Evolutionary conservation across 73 alveolate genomes (phyloP), one percentile per base, ranked within the genome.

Genomic region (Paramecium biaurelia): DNA sequence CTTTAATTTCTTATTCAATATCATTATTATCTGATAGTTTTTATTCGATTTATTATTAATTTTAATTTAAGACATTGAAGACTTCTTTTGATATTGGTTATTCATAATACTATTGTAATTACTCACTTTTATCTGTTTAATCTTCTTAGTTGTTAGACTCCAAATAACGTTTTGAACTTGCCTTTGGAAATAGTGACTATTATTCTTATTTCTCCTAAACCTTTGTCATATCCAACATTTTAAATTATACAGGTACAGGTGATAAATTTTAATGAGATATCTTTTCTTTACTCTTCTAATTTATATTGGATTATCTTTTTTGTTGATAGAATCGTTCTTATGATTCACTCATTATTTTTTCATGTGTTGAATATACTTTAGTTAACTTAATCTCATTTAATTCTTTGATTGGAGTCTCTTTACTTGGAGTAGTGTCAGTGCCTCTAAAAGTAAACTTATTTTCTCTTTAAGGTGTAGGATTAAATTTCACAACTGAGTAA

Each of bases 341-440:
- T 1, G 84, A 63, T 63, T 63, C 41, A 63, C 84, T 63, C 84
- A 63, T 63, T 11, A 63, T 63, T n/a, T 63, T 72, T 15, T 38
- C 86, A 72, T 72, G 56, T 72, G 86, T 72, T 34, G 59, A 34
- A 72, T 35, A 67, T 18, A 72, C 86, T 35, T 37, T 72, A 3
- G 84, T 63, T 37, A 72, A 72, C 5, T 38, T 72, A 8, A 72
- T 26, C 12, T 72, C 84, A 67, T 30, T 67, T 67, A 26, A 30
- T 67, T 67, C 84, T 24, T 30, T 67, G 5, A 67, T 67, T 26
- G 45, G 49, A 32, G 84, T 30, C 15, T 67, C 84, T 10, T 14
- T 21, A 4, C 20, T 14, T 23, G 21, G 45, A 5, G 43, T 67
- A 67, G 24, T 30, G 4, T 30, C 38, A 11, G 38, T 32, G 10